Base-by-base conservation (phyloP, 495 filamentous ascomycete species). In the Lepraria neglecta region DNA sequence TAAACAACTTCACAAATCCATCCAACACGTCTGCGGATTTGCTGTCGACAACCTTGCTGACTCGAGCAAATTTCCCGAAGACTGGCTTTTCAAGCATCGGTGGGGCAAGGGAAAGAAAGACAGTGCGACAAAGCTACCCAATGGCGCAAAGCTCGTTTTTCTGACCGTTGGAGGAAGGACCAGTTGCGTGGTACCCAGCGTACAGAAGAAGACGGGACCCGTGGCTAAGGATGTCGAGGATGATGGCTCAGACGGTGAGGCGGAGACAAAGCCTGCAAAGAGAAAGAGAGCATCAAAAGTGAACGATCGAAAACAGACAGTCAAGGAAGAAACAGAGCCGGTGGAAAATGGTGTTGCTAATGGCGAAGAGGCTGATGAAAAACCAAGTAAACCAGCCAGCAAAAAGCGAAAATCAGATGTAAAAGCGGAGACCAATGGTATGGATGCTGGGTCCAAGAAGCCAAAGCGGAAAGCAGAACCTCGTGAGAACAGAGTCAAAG, bases 51-150 rank as follows among this genome's bases (percentile, higher is more conserved):
- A 85, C 35, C 78, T 94, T 35, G 92, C 86, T 3, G 92, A 97
- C 56, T 89, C 84, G 1, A 83, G 84, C 21, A 78, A 87, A 69
- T 96, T 97, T 67, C 94, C 94, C 0, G 81, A 91, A 48, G 77
- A 92, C 59, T 98, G 92, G 94, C 76, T 98, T 33, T 95, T 97
- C 78, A 85, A 89, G 51, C 82, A 96, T 71, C 84, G 94, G 21
- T 96, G 92, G 92, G 79, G 84, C 11, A 95, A 95, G 68, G 92
- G 92, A 15, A 89, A 89, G 74, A 92, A 92, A 70, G 87, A 87
- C 57, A 77, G 79, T 6, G 57, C 77, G 0, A 78, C 77, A 3
- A 82, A 74, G 19, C 73, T 97, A 28, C 91, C 91, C 3, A 95
- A 85, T 65, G 94, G 94, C 0, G 87, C 89, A 59, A 90, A 85